Base-by-base conservation (phyloP, 2,329 filamentous ascomycete genomes). In the Pseudogymnoascus sp. region DNA sequence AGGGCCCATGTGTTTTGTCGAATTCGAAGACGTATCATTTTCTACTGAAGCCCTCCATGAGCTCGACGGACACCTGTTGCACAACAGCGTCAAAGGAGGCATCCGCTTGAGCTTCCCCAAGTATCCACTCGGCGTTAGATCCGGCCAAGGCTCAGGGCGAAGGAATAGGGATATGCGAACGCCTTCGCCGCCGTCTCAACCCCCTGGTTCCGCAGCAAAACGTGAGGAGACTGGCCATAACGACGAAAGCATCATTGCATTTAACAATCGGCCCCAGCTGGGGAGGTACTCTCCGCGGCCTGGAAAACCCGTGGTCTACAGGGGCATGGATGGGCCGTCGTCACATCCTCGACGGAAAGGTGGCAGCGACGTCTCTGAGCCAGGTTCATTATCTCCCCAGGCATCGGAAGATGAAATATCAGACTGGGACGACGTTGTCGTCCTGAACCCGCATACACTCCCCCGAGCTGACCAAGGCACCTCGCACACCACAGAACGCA, bases 1-100 rank as follows among this genome's bases (percentile, higher is more conserved):
- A 68, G 93, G 93, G 0, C 93, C 93, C 1, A 97, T 97, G 92
- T 97, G 94, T 72, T 97, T 97, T 73, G 94, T 99, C 37, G 94
- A 99, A 74, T 99, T 97, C 68, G 93, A 97, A 70, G 92, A 97
- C 69, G 82, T 96, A 9, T 89, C 90, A 1, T 93, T 91, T 70
- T 93, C 94, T 0, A 97, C 93, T 41, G 96, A 94, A 74, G 88
- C 92, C 1, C 80, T 97, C 2, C 85, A 92, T 65, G 91, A 97
- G 61, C 80, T 97, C 1, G 97, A 97, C 69, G 94, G 94, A 0
- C 85, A 88, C 58, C 85, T 84, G 57, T 81, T 97, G 33, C 91
- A 92, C 71, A 97, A 96, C 75, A 96, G 91, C 69, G 83, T 91
- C 70, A 97, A 96, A 72, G 93, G 93, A 6, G 94, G 94, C 35